Base-by-base conservation (phyloP, 305 asterid genomes). In the Lippia alba region DNA sequence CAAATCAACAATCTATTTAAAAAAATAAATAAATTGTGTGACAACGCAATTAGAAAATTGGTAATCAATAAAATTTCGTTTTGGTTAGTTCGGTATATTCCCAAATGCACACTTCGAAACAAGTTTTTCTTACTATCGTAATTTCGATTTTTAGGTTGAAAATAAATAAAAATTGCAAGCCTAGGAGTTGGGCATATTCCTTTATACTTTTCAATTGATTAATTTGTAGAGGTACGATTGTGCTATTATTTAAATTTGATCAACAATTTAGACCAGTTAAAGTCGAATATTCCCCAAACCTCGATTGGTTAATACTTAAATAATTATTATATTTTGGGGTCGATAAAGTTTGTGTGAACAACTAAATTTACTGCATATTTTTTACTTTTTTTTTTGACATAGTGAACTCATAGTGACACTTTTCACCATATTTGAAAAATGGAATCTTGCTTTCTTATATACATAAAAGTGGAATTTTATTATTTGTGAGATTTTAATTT, bases 221-320 rank as follows among this genome's bases (percentile, higher is more conserved):
- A 14, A 8, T 49, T 36, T 18, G 0, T 8, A 40, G 5, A 14
- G 1, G 56, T 50, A 51, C 19, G 8, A 32, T 32, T 16, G 10
- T 68, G 20, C 10, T 44, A 18, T 8, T 57, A 33, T 15, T 32
- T 57, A 45, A 9, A 45, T n/a, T 46, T 16, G 12, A 30, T 53
- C 2, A 16, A 16, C 30, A 16, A 51, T 10, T 15, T 36, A 36
- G n/a, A 71, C 12, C 46, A 49, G 51, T n/a, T 39, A 4, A 51
- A 71, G 41, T 5, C 8, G 63, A 53, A 71, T 50, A 60, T 74
- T 61, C 70, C 18, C 14, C 16, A 53, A 53, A 30, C n/a, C 46
- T 56, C 48, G 46, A 56, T 33, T 33, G 51, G 18, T 56, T 67
- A 55, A 59, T 67, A 53, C 46, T 40, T 48, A 33, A 18, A 56